Conservation (phyloP, 1,139 yeast genomes). For the Taphrina wiesneri region DNA sequence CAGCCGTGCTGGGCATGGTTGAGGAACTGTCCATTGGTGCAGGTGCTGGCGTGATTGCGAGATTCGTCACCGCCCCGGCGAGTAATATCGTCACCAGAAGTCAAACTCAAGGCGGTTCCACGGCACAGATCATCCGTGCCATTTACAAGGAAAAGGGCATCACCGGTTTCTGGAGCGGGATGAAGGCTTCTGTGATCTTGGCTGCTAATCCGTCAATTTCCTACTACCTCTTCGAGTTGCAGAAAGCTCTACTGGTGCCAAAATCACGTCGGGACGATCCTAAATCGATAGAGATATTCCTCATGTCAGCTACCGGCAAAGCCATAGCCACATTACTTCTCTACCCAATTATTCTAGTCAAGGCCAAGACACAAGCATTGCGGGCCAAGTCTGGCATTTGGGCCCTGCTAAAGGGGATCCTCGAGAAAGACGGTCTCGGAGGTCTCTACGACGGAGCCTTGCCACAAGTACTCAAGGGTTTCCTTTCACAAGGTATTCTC, state of each 20-base stretch:
- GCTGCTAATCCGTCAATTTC: slow-evolving; percentile 86
- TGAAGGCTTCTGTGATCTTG: slow-evolving; percentile 74
- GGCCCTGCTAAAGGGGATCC: slow-evolving; percentile 16
- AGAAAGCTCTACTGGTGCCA: slow-evolving; percentile 42
- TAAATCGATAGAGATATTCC: slow-evolving; percentile 59
- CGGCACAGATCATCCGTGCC: slow-evolving; percentile 54
- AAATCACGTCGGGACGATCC: slow-evolving; percentile 22
- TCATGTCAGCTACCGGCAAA: slow-evolving; percentile 76
- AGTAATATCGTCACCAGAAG: slow-evolving; percentile 84
- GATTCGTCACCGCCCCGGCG: slow-evolving; percentile 80
- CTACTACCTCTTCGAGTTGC: slow-evolving; percentile 75
- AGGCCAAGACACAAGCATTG: slow-evolving; percentile 72
- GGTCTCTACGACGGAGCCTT: slow-evolving; percentile 29
- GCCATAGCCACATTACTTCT: slow-evolving; percentile 77
- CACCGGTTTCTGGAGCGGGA: slow-evolving; percentile 78
- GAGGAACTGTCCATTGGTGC: slow-evolving; percentile 77
- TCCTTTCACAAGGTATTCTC: slow-evolving; percentile 31
- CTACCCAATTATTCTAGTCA: slow-evolving; percentile 81
- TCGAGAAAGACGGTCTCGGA: slow-evolving; percentile 24
- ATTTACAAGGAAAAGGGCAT: slow-evolving; percentile 66
- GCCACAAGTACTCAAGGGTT: slow-evolving; percentile 32
- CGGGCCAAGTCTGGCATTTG: slow-evolving; percentile 15
- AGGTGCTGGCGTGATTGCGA: slow-evolving; percentile 80
- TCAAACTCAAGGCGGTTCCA: slow-evolving; percentile 53
- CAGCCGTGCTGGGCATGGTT: slow-evolving; percentile 54